phyloP scores from a whole-genome alignment of 371 early-diverging fungal species.

The Capillidium heterosporum region DNA sequence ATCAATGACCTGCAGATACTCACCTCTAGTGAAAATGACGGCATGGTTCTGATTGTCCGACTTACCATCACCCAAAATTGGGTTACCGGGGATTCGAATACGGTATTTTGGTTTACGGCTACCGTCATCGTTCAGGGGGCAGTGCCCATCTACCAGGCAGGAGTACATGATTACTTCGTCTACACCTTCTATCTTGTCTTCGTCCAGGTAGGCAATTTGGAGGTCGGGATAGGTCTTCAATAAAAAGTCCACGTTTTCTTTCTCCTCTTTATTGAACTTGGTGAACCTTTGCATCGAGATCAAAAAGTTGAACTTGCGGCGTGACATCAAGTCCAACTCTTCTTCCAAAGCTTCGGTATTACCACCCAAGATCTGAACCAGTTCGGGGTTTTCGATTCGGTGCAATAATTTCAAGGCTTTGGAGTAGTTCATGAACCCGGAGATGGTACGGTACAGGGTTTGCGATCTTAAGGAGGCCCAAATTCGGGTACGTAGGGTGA shows the following conservation, averaged over 20 bases:
- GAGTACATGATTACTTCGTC: conserved; percentile 42
- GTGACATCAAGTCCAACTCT: conserved; percentile 42
- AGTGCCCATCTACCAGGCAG: conserved; percentile 55
- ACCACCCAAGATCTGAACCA: conserved; percentile 35
- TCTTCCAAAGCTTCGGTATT: conserved; percentile 40
- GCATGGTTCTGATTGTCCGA: conserved; percentile 82
- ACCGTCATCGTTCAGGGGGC: conserved; percentile 37
- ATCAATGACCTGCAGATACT: conserved; percentile 67
- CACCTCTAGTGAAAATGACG: conserved; percentile 71
- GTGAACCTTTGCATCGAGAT: conserved; percentile 80
- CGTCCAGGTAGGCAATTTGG: conserved; percentile 68
- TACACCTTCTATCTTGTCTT: conserved; percentile 13
- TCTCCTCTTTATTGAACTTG: conserved; percentile 52
- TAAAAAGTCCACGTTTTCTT: conserved; percentile 59
- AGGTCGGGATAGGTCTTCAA: conserved; percentile 58
- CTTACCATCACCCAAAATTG: conserved; percentile 81
- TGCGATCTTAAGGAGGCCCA: conserved; percentile 82
- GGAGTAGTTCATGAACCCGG: conserved; percentile 79
- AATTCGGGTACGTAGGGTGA: conserved; percentile 65
- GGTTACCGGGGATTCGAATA: conserved; percentile 68
- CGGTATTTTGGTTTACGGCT: conserved; percentile 52
- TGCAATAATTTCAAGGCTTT: conserved; percentile 65
- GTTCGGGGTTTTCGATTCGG: conserved; percentile 65
- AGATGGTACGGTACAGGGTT: conserved; percentile 73
- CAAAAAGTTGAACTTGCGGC: conserved; percentile 65